Conservation (phyloP, 352 stramenopile species). For the Blastocystis sp. region DNA sequence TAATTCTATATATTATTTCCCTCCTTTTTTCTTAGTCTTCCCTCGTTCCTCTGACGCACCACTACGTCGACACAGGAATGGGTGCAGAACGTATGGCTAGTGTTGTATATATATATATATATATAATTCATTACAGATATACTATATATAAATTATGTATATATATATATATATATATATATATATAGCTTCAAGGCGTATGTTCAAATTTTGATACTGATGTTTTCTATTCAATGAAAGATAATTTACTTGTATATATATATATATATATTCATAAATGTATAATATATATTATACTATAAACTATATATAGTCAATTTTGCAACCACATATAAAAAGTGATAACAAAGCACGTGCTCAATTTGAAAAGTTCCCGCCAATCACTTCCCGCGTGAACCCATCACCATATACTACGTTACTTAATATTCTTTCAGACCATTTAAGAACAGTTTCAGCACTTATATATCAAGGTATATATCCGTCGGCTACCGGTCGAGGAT, state of each 20-base stretch:
- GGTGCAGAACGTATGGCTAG: constrained; percentile 76
- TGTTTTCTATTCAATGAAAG: constrained; percentile 70
- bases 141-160: constrained; percentile 52
- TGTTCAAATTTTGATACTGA: constrained; percentile 88
- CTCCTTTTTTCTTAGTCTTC: too few species aligned
- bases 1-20: too few species aligned
- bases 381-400: too few species aligned
- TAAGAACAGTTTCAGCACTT: constrained; percentile 74
- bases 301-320: constrained; percentile 41
- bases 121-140: not conserved
- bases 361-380: too few species aligned
- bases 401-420: not conserved
- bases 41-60: constrained; percentile 62
- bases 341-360: constrained; percentile 53
- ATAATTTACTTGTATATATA: constrained; percentile 38
- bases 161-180: too few species aligned
- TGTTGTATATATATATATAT: constrained; percentile 47
- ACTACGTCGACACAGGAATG: constrained; percentile 87
- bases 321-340: constrained; percentile 51
- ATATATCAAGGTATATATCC: constrained; percentile 77
- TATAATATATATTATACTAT: constrained; percentile 44
- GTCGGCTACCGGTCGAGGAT: constrained; percentile 76
- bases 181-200: too few species aligned
- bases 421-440: constrained; percentile 76
- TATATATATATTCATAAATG: constrained; percentile 28